Percentiles rank a stretch among this genome's conserved stretches.
Conservation (phyloP, 768 basidiomycete species). For the Auricularia sp. region DNA sequence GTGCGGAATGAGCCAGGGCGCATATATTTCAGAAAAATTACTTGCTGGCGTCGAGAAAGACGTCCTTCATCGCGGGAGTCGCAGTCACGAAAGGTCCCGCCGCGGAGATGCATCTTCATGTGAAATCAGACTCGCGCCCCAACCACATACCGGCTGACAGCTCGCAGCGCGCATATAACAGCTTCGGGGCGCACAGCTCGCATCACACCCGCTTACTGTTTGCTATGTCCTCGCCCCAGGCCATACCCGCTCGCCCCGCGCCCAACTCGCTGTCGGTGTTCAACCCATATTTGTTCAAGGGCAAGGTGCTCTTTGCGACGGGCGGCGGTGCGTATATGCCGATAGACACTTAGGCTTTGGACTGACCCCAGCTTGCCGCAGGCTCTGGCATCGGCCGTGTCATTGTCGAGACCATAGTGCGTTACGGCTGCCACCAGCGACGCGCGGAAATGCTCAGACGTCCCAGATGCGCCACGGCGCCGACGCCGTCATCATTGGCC, state of each 20-base stretch:
- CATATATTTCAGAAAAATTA: conserved; percentile 9
- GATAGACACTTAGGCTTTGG: background rate
- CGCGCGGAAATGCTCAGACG: background rate
- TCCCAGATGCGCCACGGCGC: conserved; percentile 75
- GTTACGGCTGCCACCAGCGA: conserved; percentile 16
- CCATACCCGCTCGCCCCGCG: background rate
- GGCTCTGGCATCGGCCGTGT: conserved; percentile 78
- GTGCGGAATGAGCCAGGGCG: conserved; percentile 3
- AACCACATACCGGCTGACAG: too few relatives aligned
- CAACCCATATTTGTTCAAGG: conserved; percentile 72
- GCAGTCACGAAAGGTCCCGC: background rate
- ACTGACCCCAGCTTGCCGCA: background rate
- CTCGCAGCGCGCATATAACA: too few relatives aligned
- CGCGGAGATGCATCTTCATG: background rate
- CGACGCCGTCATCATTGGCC: conserved; percentile 69
- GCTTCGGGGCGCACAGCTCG: too few relatives aligned
- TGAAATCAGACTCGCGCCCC: background rate
- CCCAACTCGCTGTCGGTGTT: conserved; percentile 50
- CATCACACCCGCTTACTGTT: too few relatives aligned
- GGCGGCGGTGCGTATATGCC: conserved; percentile 47
- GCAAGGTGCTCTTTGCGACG: conserved; percentile 84
- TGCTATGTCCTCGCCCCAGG: background rate
- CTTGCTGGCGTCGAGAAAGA: conserved; percentile 58
- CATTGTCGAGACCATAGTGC: conserved; percentile 76
- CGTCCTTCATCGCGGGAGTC: conserved; percentile 50